Evolutionary conservation across 345 rosid genomes (phyloP).

Genomic region (Pistacia atlantica): DNA sequence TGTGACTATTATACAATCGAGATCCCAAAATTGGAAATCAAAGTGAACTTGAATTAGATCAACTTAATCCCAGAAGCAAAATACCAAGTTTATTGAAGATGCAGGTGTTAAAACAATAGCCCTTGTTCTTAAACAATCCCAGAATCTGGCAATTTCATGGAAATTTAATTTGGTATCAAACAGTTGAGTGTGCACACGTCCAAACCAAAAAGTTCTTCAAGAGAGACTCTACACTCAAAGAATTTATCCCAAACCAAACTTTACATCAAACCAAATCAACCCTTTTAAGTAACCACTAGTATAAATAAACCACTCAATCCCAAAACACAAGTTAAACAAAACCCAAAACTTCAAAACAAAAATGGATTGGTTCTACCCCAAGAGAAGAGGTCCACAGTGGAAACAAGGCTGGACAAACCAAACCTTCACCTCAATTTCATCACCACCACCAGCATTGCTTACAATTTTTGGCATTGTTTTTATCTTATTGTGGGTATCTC

Average conservation of each 20-base stretch:
- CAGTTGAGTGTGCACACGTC: slow-evolving; percentile 24
- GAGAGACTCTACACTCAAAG: slow-evolving; percentile 33
- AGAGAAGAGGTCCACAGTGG: slow-evolving; percentile 61
- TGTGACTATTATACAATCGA: no score
- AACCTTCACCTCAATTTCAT: slow-evolving; percentile 37
- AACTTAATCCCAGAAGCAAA: no score
- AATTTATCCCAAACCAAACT: slow-evolving; percentile 28
- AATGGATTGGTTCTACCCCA: slow-evolving; percentile 59
- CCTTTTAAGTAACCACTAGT: neutral
- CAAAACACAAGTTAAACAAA: neutral
- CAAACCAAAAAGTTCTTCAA: slow-evolving; percentile 1
- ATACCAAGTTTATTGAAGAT: neutral
- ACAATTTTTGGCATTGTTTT: slow-evolving; percentile 51
- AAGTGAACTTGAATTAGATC: no score
- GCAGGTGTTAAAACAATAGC: neutral
- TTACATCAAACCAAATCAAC: neutral
- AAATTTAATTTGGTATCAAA: slow-evolving; percentile 14
- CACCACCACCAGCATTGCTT: slow-evolving; percentile 47
- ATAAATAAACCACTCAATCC: neutral
- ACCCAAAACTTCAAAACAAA: neutral
- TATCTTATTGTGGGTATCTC: slow-evolving; percentile 48
- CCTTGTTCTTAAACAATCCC: no score
- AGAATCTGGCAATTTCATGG: neutral
- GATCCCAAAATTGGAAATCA: no score
- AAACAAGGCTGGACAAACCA: slow-evolving; percentile 55